Percentiles rank a stretch among this genome's conserved stretches.
These are phyloP conservation scores for Colletotrichum magnum DNA, from an alignment of 2,329 filamentous ascomycete species.

Conservation along the genomic window DNA sequence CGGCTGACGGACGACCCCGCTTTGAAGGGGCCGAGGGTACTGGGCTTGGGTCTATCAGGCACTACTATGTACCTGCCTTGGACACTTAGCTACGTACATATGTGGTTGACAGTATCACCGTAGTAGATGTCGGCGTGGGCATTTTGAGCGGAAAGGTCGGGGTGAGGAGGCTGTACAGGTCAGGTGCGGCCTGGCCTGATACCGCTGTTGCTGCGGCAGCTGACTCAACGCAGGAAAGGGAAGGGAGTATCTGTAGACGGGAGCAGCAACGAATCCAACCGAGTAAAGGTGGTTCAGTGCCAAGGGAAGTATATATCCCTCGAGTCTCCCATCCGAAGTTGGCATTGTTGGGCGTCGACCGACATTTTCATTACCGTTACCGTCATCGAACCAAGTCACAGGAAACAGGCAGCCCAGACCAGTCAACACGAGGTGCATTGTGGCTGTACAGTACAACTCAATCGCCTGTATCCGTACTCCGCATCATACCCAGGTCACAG, in stretches of 20 bases:
- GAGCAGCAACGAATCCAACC: background rate
- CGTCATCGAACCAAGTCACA: slow-evolving; percentile 11
- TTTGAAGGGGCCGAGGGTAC: background rate
- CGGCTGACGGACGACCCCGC: slow-evolving; percentile 5
- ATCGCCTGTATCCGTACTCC: slow-evolving; percentile 10
- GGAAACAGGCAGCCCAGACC: background rate
- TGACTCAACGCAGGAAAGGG: slow-evolving; percentile 19
- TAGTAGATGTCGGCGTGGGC: background rate
- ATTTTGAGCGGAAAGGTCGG: slow-evolving; percentile 9
- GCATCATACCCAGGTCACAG: background rate
- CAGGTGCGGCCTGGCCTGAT: slow-evolving; percentile 31
- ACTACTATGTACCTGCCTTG: too few species aligned
- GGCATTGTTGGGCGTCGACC: background rate
- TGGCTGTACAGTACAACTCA: slow-evolving; percentile 21
- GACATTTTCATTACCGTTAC: slow-evolving; percentile 8
- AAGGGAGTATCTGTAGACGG: background rate
- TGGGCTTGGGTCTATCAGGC: too few species aligned
- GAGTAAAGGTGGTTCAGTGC: background rate
- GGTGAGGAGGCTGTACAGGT: slow-evolving; percentile 39
- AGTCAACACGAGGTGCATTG: background rate
- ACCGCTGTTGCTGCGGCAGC: background rate
- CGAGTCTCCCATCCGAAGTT: background rate
- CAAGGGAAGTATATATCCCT: background rate
- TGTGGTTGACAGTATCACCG: background rate
- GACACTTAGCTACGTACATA: background rate